Evolutionary conservation across 2,329 filamentous ascomycete species (phyloP).

Genomic region (Cytospora paraplurivora): DNA sequence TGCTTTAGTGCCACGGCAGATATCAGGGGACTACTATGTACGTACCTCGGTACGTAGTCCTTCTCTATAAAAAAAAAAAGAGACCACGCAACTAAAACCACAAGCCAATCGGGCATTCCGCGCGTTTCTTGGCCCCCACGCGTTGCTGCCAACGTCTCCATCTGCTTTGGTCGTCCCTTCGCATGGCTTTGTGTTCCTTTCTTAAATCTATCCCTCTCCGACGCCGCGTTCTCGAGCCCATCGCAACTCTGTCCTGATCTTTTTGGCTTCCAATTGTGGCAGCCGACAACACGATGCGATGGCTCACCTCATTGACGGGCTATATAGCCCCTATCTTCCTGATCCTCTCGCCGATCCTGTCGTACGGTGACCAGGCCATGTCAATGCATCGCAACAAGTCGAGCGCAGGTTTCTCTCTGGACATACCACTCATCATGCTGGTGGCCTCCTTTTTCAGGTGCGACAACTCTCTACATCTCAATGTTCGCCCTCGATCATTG

Average conservation of each 20-base stretch:
- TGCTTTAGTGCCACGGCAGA: no score
- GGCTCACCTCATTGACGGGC: constrained; percentile 54
- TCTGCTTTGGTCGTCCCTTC: not conserved
- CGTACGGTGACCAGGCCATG: constrained; percentile 66
- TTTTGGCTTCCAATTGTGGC: not conserved
- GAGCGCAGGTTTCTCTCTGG: constrained; percentile 69
- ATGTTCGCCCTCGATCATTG: not conserved
- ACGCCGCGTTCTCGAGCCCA: constrained; percentile 2
- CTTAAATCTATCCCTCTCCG: not conserved
- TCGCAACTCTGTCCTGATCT: constrained; percentile 9
- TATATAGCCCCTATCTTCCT: constrained; percentile 65
- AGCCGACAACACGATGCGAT: constrained; percentile 39
- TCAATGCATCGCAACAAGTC: constrained; percentile 66
- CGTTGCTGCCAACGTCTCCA: not conserved
- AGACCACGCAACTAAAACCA: constrained; percentile 7
- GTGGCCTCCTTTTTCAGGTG: constrained; percentile 67
- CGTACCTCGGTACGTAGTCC: not conserved
- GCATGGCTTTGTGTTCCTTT: not conserved
- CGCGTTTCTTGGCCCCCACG: not conserved
- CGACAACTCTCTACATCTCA: constrained; percentile 26
- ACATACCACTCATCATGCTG: constrained; percentile 73
- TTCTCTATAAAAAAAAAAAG: constrained; percentile 12
- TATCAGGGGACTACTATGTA: no score
- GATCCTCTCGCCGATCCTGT: constrained; percentile 63
- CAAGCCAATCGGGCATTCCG: constrained; percentile 7